A percentile compares a stretch with the other conserved stretches of the same genome.
These are phyloP conservation scores for Ricinus communis DNA, from an alignment of 345 rosid genomes.

Conservation along the genomic window DNA sequence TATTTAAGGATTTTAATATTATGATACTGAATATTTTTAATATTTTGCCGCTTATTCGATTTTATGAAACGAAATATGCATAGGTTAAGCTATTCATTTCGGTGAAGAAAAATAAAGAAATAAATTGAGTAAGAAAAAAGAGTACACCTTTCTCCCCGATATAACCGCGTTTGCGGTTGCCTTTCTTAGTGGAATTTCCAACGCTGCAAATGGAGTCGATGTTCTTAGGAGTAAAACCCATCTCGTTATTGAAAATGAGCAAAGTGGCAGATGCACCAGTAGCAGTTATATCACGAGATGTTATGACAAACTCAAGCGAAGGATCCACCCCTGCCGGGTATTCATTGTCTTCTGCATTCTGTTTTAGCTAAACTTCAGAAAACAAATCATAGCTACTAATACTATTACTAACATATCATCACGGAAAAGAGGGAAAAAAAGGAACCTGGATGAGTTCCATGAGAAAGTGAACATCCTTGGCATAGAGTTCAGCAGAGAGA, in stretches of 20 bases:
- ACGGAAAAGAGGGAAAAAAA: not conserved
- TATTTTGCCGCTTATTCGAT: no score
- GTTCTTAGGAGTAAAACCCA: conserved; percentile 55
- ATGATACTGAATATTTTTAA: no score
- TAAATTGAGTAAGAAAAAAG: no score
- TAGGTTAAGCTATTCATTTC: no score
- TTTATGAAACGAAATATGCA: no score
- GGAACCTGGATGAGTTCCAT: conserved; percentile 35
- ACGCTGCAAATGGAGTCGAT: conserved; percentile 68
- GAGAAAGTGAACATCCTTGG: conserved; percentile 32
- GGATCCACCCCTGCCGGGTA: conserved; percentile 61
- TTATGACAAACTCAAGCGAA: conserved; percentile 67
- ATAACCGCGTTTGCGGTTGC: conserved; percentile 55
- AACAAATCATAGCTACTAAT: no score
- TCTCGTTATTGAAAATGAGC: conserved; percentile 67
- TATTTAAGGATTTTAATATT: no score
- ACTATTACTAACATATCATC: no score
- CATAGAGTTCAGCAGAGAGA: conserved; percentile 32
- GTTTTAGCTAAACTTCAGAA: not conserved
- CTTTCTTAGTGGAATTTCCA: conserved; percentile 72
- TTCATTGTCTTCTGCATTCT: conserved; percentile 83
- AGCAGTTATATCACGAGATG: conserved; percentile 63
- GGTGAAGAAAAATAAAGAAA: not conserved
- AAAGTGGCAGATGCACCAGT: conserved; percentile 69
- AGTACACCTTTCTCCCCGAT: conserved; percentile 94